Evolutionary conservation across 1,284 basidiomycete species (phyloP).

Genomic region (Rhodotorula sp.): DNA sequence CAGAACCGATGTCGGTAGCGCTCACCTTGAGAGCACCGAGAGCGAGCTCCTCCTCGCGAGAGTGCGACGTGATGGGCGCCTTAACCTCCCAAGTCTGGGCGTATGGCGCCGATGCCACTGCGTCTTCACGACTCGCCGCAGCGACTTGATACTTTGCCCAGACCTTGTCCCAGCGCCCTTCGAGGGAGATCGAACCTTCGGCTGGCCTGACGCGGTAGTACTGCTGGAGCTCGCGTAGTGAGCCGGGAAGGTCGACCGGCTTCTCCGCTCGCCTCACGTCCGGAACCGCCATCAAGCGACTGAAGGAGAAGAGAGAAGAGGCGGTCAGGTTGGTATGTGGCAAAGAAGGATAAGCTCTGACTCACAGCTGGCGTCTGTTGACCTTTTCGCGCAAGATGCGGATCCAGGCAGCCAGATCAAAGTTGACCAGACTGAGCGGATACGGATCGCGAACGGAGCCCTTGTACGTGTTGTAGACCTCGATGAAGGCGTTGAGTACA

Average conservation of each 20-base stretch:
- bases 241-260: conserved; percentile 53
- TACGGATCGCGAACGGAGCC: conserved; percentile 69
- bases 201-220: conserved; percentile 54
- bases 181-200: conserved; percentile 47
- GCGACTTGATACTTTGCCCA: conserved; percentile 1
- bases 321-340: not conserved
- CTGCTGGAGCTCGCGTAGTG: conserved; percentile 55
- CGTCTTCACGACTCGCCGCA: conserved; percentile 51
- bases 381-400: conserved; percentile 74
- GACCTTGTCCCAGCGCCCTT: not conserved
- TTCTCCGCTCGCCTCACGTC: conserved; percentile 55
- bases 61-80: not conserved
- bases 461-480: conserved; percentile 68
- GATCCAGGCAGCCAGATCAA: conserved; percentile 71
- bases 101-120: conserved; percentile 69
- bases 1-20: too few relatives aligned
- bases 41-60: not conserved
- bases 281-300: conserved; percentile 40
- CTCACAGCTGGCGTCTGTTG: conserved; percentile 80
- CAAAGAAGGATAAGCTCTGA: conserved; percentile 28
- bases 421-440: conserved; percentile 64
- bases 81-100: conserved; percentile 3
- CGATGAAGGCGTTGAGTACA: conserved; percentile 76
- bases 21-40: conserved; percentile 24
- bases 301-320: conserved; percentile 11